Conservation (phyloP, 768 basidiomycete genomes). For the Termitomyces bulborhizus region DNA sequence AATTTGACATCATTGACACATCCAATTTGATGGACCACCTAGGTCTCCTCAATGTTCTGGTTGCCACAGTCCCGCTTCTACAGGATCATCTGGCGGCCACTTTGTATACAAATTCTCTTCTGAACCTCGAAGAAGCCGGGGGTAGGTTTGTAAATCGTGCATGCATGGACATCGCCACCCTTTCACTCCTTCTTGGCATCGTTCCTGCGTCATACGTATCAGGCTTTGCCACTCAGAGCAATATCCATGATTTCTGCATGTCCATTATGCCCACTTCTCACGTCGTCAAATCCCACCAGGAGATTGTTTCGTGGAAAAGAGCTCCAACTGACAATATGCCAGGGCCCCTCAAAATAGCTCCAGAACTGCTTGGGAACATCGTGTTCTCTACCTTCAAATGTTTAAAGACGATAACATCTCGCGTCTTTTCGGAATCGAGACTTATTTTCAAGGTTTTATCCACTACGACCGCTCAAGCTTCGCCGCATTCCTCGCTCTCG, state of each 20-base stretch:
- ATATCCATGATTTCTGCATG: slow-evolving; percentile 31
- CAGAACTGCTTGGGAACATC: slow-evolving; percentile 26
- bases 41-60: slow-evolving; percentile 40
- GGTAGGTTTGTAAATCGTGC: slow-evolving; percentile 27
- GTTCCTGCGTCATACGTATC: slow-evolving; percentile 33
- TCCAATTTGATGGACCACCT: slow-evolving; percentile 44
- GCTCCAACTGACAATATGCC: not conserved
- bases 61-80: slow-evolving; percentile 31
- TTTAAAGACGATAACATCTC: slow-evolving; percentile 33
- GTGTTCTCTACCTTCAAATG: slow-evolving; percentile 40
- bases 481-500: slow-evolving; percentile 33
- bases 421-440: not conserved
- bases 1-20: slow-evolving; percentile 43
- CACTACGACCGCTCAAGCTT: slow-evolving; percentile 48
- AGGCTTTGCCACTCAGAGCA: slow-evolving; percentile 32
- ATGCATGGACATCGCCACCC: slow-evolving; percentile 32
- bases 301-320: slow-evolving; percentile 4
- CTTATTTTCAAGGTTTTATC: slow-evolving; percentile 13
- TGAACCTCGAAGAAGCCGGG: slow-evolving; percentile 15
- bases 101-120: slow-evolving; percentile 37
- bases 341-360: slow-evolving; percentile 3
- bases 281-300: not conserved
- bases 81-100: slow-evolving; percentile 21
- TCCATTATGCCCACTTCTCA: not conserved
- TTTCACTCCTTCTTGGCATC: slow-evolving; percentile 37